Conservation (phyloP, 345 rosid species). For the Limnanthes douglasii region DNA sequence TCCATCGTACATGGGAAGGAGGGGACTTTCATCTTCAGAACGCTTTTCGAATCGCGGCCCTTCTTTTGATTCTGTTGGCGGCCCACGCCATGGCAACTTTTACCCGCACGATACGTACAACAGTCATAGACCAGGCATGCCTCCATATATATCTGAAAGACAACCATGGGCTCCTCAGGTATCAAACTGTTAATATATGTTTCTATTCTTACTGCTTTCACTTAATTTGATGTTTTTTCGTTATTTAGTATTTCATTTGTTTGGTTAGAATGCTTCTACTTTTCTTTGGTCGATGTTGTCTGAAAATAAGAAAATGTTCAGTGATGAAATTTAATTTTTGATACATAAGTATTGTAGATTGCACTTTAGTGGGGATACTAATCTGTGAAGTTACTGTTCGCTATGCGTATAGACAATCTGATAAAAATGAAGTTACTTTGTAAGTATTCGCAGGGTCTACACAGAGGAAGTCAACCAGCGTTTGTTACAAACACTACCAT, state of each 20-base stretch:
- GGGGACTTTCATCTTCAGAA: slow-evolving; percentile 50
- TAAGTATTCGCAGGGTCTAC: no score
- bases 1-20: slow-evolving; percentile 40
- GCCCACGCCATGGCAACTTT: slow-evolving; percentile 35
- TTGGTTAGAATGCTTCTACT: neutral
- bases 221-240: no score
- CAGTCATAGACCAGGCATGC: slow-evolving; percentile 30
- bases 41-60: slow-evolving; percentile 26
- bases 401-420: no score
- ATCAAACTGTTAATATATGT: slow-evolving; percentile 1
- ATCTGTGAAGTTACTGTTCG: no score
- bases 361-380: no score
- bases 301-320: neutral
- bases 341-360: no score
- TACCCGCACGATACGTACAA: slow-evolving; percentile 36
- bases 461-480: slow-evolving; percentile 38
- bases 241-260: no score
- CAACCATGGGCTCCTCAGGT: slow-evolving; percentile 72
- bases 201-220: neutral
- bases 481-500: slow-evolving; percentile 53
- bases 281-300: no score
- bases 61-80: slow-evolving; percentile 35
- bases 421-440: no score
- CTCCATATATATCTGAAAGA: slow-evolving; percentile 36
- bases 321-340: no score